phyloP scores from a whole-genome alignment of 2,329 filamentous ascomycete species.

The Sclerotiophoma versabilis region DNA sequence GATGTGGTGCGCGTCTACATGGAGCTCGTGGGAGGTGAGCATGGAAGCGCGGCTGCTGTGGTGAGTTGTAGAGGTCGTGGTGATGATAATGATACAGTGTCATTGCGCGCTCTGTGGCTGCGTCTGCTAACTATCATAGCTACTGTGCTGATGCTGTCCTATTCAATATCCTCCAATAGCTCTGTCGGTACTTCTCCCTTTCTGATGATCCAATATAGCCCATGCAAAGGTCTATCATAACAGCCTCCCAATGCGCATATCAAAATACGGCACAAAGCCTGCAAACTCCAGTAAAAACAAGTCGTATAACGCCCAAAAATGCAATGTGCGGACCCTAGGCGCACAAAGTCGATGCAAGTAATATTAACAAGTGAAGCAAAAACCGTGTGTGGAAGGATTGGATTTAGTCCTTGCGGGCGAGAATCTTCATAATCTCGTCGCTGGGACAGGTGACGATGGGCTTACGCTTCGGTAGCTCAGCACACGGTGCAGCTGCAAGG shows the following conservation, averaged over 20 bases:
- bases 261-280: constrained; percentile 5
- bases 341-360: constrained; percentile 24
- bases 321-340: constrained; percentile 20
- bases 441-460: constrained; percentile 29
- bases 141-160: not conserved
- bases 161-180: too few species aligned
- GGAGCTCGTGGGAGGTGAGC: not conserved
- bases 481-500: constrained; percentile 19
- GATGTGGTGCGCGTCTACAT: not conserved
- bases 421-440: constrained; percentile 36
- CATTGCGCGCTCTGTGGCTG: constrained; percentile 8
- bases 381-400: not conserved
- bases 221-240: constrained; percentile 13
- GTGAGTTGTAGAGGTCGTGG: not conserved
- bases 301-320: constrained; percentile 14
- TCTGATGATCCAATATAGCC: not conserved
- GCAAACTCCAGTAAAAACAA: not conserved
- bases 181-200: not conserved
- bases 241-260: constrained; percentile 13
- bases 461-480: constrained; percentile 25
- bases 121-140: constrained; percentile 1
- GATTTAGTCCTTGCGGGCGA: constrained; percentile 26
- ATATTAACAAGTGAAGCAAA: constrained; percentile 35
- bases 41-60: not conserved
- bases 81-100: not conserved